phyloP scores from a whole-genome alignment of 2,329 filamentous ascomycete species.

The Trichoderma lentiforme region DNA sequence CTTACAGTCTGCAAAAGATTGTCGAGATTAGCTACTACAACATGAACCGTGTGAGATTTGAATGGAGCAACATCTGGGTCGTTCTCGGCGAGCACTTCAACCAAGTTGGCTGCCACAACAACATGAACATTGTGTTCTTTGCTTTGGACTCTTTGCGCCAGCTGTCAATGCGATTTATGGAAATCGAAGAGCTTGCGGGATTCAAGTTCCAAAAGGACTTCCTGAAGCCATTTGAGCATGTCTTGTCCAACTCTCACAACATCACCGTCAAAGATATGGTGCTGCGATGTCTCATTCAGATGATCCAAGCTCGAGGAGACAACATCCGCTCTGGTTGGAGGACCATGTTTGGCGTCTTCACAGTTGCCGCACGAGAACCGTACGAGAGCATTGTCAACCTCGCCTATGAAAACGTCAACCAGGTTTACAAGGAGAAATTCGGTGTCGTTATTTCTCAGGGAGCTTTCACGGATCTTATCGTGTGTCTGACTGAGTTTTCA shows the following conservation, averaged over 20 bases:
- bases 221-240: slow-evolving; percentile 95
- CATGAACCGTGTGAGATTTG: slow-evolving; percentile 96
- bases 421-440: slow-evolving; percentile 93
- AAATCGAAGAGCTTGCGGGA: slow-evolving; percentile 93
- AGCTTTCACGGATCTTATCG: slow-evolving; percentile 92
- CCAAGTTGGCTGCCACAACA: slow-evolving; percentile 91
- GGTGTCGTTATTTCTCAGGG: slow-evolving; percentile 95
- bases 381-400: slow-evolving; percentile 96
- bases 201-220: slow-evolving; percentile 99
- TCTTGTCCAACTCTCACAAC: slow-evolving; percentile 88
- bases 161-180: slow-evolving; percentile 97
- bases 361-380: slow-evolving; percentile 86
- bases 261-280: slow-evolving; percentile 97
- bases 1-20: slow-evolving; percentile 95
- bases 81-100: slow-evolving; percentile 99
- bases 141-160: slow-evolving; percentile 93
- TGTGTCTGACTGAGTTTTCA: slow-evolving; percentile 96
- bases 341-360: slow-evolving; percentile 99
- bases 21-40: slow-evolving; percentile 99
- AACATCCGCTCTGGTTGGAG: slow-evolving; percentile 98
- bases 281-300: slow-evolving; percentile 91
- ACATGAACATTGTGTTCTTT: slow-evolving; percentile 96
- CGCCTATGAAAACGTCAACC: slow-evolving; percentile 92
- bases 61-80: slow-evolving; percentile 97
- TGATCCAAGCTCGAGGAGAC: slow-evolving; percentile 95